Evolutionary conservation across 192 early-diverging fungal genomes (phyloP).

Genomic region (Coemansia sp.): DNA sequence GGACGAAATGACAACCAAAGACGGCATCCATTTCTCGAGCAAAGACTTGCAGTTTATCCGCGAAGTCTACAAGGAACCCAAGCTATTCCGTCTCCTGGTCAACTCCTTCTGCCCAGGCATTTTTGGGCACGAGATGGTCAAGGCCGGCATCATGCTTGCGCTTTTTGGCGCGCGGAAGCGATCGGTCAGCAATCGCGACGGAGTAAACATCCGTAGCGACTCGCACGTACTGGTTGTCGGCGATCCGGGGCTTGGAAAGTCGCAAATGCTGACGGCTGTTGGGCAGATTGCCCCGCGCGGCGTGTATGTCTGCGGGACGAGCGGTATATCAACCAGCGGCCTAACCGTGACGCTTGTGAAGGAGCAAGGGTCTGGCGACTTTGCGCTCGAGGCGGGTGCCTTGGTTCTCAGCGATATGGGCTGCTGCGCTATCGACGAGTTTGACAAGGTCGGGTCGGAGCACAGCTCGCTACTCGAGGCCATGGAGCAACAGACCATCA

Average conservation of each 20-base stretch:
- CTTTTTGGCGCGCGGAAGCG: conserved; percentile 70
- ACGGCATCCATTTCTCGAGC: conserved; percentile 68
- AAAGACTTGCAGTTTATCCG: conserved; percentile 76
- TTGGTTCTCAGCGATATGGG: conserved; percentile 90
- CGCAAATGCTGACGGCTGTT: conserved; percentile 83
- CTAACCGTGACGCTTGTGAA: conserved; percentile 75
- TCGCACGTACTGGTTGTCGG: conserved; percentile 79
- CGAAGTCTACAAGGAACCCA: conserved; percentile 61
- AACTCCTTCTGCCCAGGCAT: conserved; percentile 80
- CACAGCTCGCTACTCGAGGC: conserved; percentile 81
- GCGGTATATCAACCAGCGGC: conserved; percentile 66
- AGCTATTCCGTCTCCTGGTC: conserved; percentile 73
- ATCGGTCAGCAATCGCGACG: conserved; percentile 12
- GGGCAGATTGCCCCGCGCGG: conserved; percentile 80
- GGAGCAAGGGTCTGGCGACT: conserved; percentile 71
- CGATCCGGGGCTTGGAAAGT: conserved; percentile 87
- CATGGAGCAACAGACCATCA: conserved; percentile 88
- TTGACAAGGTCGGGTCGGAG: conserved; percentile 86
- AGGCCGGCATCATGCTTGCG: conserved; percentile 77
- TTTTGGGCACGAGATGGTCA: conserved; percentile 85
- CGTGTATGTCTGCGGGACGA: conserved; percentile 79
- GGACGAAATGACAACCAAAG: conserved; percentile 59
- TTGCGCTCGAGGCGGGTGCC: conserved; percentile 79
- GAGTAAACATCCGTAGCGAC: conserved; percentile 65
- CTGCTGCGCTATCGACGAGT: conserved; percentile 89